These are phyloP conservation scores for Cucurbita maxima DNA, from an alignment of 306 rosid genomes.

Conservation along the genomic window DNA sequence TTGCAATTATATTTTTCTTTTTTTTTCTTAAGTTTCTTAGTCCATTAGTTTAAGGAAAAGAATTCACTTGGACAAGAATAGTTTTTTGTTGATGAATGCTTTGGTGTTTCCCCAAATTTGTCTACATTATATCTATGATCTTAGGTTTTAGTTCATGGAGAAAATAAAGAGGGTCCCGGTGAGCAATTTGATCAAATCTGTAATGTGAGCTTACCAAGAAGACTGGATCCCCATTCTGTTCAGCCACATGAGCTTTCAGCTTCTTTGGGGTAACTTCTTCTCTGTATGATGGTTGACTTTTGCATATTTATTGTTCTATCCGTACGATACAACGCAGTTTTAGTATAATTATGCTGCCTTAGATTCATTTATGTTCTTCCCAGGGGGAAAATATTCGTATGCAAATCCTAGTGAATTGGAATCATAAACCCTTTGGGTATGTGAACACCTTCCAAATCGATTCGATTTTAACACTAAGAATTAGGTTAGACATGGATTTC, in stretches of 20 bases:
- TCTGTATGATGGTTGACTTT: background rate
- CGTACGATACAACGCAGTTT: background rate
- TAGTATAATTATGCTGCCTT: background rate
- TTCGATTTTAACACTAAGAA: no score
- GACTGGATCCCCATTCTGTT: constrained; percentile 90
- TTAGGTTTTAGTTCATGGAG: constrained; percentile 53
- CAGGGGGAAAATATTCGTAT: background rate
- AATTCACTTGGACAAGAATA: background rate
- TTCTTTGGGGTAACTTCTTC: constrained; percentile 59
- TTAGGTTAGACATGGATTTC: no score
- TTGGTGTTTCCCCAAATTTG: background rate
- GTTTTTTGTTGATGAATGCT: background rate
- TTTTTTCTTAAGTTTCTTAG: background rate
- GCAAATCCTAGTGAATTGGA: no score
- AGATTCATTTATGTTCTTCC: constrained; percentile 8
- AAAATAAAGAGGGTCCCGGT: constrained; percentile 39
- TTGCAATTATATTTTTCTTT: no score
- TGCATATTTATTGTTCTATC: background rate
- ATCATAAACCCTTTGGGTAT: no score
- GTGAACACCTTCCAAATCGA: no score
- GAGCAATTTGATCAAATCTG: constrained; percentile 81
- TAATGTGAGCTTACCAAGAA: constrained; percentile 78
- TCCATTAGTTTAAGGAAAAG: background rate
- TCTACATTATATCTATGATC: background rate
- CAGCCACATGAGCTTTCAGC: constrained; percentile 87